These are phyloP conservation scores for Dendrocalamus sinicus DNA, from an alignment of 176 grass and related monocot genomes.

Conservation along the genomic window DNA sequence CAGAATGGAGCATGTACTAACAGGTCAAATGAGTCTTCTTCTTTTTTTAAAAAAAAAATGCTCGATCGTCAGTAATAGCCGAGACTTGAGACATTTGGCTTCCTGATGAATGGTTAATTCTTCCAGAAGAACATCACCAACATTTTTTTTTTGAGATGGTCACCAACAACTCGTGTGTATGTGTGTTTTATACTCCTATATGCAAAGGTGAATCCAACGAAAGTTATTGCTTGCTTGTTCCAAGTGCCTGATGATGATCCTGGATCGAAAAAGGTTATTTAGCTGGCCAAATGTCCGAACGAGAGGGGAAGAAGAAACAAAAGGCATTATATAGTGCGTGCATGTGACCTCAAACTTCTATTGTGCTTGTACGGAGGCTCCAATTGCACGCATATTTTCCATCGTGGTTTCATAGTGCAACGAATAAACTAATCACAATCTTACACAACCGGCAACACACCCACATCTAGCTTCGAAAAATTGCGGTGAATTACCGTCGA, in stretches of 20 bases:
- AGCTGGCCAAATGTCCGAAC: neutral
- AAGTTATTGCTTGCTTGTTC: neutral
- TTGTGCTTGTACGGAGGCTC: neutral
- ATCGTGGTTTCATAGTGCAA: constrained; percentile 8
- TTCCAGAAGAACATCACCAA: too few species aligned
- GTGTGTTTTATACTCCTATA: too few species aligned
- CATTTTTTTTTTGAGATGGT: too few species aligned
- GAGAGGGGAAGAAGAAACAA: neutral
- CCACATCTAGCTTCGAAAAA: too few species aligned
- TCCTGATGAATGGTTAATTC: too few species aligned
- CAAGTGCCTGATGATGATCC: neutral
- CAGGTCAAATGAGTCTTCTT: too few species aligned
- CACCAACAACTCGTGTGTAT: too few species aligned
- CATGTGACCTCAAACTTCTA: constrained; percentile 15
- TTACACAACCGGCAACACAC: neutral
- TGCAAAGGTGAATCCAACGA: too few species aligned
- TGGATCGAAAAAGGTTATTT: neutral
- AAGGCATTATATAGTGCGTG: neutral
- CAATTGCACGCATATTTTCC: neutral
- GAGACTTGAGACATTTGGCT: too few species aligned
- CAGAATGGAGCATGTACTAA: too few species aligned
- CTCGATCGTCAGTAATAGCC: too few species aligned
- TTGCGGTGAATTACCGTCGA: neutral
- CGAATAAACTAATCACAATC: neutral
- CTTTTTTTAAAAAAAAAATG: too few species aligned